Percentiles rank a stretch among this genome's conserved stretches.
Conservation (phyloP, 2,329 filamentous ascomycete genomes). For the Arthrinium phaeospermum region DNA sequence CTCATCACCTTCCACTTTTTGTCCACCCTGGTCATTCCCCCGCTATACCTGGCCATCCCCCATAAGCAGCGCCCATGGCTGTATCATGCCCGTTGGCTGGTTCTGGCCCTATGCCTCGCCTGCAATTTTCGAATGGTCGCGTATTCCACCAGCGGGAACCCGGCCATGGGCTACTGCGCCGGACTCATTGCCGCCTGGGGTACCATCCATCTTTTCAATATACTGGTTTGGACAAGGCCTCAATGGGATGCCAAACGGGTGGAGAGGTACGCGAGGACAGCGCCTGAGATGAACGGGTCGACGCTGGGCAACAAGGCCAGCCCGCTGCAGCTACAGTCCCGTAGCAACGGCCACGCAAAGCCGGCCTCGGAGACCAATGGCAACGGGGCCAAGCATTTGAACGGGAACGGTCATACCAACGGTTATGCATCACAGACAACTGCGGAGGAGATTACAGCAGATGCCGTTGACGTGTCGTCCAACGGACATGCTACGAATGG, state of each 20-base stretch:
- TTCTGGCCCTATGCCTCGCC: conserved; percentile 49
- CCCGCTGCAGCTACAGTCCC: not conserved
- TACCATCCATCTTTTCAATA: conserved; percentile 52
- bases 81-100: conserved; percentile 55
- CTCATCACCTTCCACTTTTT: conserved; percentile 58
- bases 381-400: not conserved
- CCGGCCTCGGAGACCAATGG: not conserved
- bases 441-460: not conserved
- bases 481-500: conserved; percentile 21
- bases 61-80: conserved; percentile 57
- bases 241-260: conserved; percentile 63
- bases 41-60: conserved; percentile 61
- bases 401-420: conserved; percentile 14
- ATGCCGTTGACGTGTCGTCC: not conserved
- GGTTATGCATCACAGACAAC: not conserved
- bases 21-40: conserved; percentile 54
- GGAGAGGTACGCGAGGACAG: conserved; percentile 38
- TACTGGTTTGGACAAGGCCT: conserved; percentile 60
- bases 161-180: conserved; percentile 54
- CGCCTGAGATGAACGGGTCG: not conserved
- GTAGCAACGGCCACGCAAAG: not conserved
- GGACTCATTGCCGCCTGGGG: conserved; percentile 59
- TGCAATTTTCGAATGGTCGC: conserved; percentile 51
- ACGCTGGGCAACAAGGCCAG: not conserved
- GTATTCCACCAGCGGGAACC: conserved; percentile 55